Evolutionary conservation across 192 early-diverging fungal species (phyloP).

Genomic region (Paraglomus occultum): DNA sequence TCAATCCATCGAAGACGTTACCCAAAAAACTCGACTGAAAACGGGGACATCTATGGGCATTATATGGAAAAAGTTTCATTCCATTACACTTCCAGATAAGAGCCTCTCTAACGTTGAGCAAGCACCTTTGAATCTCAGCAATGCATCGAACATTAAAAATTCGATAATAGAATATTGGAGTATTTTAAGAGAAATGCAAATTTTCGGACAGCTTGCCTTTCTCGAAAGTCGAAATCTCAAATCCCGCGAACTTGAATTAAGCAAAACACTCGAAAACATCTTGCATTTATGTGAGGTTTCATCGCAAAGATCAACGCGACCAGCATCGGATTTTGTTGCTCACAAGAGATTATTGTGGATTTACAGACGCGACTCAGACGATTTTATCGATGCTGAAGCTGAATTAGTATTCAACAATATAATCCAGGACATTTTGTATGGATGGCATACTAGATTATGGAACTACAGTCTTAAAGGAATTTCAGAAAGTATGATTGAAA

Average conservation of each 20-base stretch:
- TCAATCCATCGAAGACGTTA: conserved; percentile 34
- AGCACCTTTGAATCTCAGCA: conserved; percentile 34
- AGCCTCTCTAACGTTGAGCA: conserved; percentile 44
- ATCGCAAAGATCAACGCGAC: conserved; percentile 50
- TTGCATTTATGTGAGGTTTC: conserved; percentile 39
- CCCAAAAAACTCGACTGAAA: conserved; percentile 35
- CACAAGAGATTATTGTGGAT: conserved; percentile 68
- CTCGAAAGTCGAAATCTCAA: too few species aligned
- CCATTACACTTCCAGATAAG: conserved; percentile 45
- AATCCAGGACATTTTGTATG: conserved; percentile 50
- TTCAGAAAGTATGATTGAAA: too few species aligned
- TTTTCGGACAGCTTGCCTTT: conserved; percentile 38
- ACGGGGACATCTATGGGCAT: conserved; percentile 52
- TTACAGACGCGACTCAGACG: conserved; percentile 39
- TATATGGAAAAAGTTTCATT: conserved; percentile 54
- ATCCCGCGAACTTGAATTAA: background rate
- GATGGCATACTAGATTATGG: conserved; percentile 56
- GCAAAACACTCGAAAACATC: conserved; percentile 35
- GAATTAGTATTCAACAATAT: conserved; percentile 39
- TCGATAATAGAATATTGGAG: conserved; percentile 46
- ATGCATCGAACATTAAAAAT: background rate
- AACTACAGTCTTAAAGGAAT: conserved; percentile 43
- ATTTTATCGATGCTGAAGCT: conserved; percentile 36
- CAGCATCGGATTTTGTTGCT: conserved; percentile 61
- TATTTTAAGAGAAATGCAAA: conserved; percentile 48